Base-by-base conservation (phyloP, 805 yeast genomes). In the Scheffersomyces lignosus region DNA sequence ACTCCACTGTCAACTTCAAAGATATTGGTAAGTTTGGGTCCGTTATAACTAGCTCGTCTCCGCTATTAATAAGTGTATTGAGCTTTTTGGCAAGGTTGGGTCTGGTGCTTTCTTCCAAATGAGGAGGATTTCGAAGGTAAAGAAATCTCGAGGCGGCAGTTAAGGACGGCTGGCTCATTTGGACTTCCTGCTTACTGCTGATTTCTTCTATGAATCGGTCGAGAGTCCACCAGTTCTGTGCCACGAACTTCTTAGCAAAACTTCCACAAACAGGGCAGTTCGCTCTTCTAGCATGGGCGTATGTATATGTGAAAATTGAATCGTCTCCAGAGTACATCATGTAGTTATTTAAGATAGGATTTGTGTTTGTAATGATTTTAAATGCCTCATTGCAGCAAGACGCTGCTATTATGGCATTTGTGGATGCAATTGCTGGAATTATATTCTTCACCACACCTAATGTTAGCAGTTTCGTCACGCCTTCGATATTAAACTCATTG, bases 351-450 rank as follows among this genome's bases (percentile, higher is more conserved):
- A 86, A 61, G 13, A 65, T 63, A 0, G 89, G 91, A 43, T 80
- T 79, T 38, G 80, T 68, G 36, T 82, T 78, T 1, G 95, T 80
- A 29, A 87, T 73, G 16, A 89, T 68, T 54, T 90, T 90, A 59
- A 87, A 77, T 2, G 84, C 87, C 58, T 89, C 96, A 45, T 84
- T 85, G 54, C 93, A 84, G 56, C 96, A 86, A 4, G 88, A 73
- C 0, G 93, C 95, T 0, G 97, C 96, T 22, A 91, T 78, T 15
- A 91, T 75, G 2, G 98, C 96, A 58, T 93, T 91, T 0, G 97
- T 90, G 2, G 95, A 83, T 1, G 96, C 96, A 36, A 90, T 86
- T 1, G 96, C 90, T 0, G 99, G 99, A 7, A 91, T 84, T 41
- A 91, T 90, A 51, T 83, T 83, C 58, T 91, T 91, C 35, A 88